These are phyloP conservation scores for Solanum arcanum DNA, from an alignment of 257 asterid species.

Conservation along the genomic window DNA sequence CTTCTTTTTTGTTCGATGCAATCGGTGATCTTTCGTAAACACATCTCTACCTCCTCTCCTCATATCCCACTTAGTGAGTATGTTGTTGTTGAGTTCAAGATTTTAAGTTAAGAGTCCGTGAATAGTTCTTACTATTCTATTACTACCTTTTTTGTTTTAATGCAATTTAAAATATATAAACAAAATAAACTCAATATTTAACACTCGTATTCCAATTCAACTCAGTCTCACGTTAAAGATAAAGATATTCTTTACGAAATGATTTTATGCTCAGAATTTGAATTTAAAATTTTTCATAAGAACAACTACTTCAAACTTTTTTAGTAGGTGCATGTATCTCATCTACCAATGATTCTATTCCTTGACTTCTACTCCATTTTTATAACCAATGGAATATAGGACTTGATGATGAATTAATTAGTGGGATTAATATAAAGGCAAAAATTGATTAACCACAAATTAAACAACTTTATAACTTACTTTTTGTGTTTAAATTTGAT, in stretches of 20 bases:
- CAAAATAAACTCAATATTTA: too few species aligned
- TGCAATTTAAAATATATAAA: not conserved
- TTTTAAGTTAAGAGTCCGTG: not conserved
- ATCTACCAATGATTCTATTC: not conserved
- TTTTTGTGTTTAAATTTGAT: not conserved
- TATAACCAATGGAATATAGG: not conserved
- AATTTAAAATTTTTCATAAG: not conserved
- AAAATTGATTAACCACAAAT: not conserved
- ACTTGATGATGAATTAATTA: not conserved
- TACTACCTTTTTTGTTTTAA: not conserved
- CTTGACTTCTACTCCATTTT: not conserved
- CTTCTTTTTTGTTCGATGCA: too few species aligned
- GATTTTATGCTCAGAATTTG: too few species aligned
- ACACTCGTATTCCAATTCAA: too few species aligned
- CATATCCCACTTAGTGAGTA: too few species aligned
- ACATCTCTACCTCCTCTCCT: too few species aligned
- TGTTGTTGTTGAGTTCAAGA: too few species aligned
- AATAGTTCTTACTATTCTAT: too few species aligned
- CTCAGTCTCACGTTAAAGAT: fast-evolving
- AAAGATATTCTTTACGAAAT: too few species aligned
- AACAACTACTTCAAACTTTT: not conserved
- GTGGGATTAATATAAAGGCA: not conserved
- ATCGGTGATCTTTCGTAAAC: too few species aligned
- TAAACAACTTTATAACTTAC: not conserved
- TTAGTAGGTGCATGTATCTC: not conserved